A percentile compares a stretch with the other conserved stretches of the same genome.
Evolutionary conservation across 2,329 filamentous ascomycete genomes (phyloP).

Genomic region (Talaromyces sp.): DNA sequence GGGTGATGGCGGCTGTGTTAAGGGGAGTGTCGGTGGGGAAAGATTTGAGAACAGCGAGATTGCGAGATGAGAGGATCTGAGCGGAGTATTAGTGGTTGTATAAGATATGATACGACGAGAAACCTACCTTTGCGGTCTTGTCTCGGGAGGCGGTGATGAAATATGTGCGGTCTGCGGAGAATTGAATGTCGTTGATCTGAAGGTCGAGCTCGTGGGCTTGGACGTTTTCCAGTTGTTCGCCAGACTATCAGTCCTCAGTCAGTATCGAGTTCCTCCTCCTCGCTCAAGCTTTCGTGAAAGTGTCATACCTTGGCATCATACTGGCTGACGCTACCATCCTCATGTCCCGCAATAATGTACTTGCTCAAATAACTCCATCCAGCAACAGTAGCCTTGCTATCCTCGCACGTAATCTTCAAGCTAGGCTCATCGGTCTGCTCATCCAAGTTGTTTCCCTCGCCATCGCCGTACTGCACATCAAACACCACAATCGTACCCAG

Average conservation of each 20-base stretch:
- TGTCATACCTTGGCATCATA: slow-evolving; percentile 77
- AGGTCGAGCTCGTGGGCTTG: slow-evolving; percentile 80
- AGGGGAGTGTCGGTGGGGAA: slow-evolving; percentile 90
- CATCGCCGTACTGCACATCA: slow-evolving; percentile 77
- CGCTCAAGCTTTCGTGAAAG: not conserved
- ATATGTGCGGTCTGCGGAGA: slow-evolving; percentile 88
- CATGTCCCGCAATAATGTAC: slow-evolving; percentile 97
- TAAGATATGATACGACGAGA: not conserved
- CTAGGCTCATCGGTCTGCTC: slow-evolving; percentile 79
- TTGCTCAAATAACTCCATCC: slow-evolving; percentile 92
- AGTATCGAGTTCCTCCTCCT: slow-evolving; percentile 14
- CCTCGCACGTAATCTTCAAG: slow-evolving; percentile 85
- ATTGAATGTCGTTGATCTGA: slow-evolving; percentile 89
- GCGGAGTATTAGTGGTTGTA: not conserved
- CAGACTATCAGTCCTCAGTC: slow-evolving; percentile 51
- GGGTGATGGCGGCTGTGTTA: slow-evolving; percentile 90
- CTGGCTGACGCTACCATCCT: slow-evolving; percentile 86
- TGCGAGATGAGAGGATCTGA: slow-evolving; percentile 74
- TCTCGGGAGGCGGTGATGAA: slow-evolving; percentile 98
- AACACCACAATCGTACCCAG: slow-evolving; percentile 90
- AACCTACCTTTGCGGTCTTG: slow-evolving; percentile 80
- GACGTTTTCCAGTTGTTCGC: slow-evolving; percentile 75
- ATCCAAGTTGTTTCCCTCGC: slow-evolving; percentile 51
- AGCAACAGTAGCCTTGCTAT: slow-evolving; percentile 95
- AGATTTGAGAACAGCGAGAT: slow-evolving; percentile 89